Conservation (phyloP, 2,329 filamentous ascomycete species). For the Penicillium sp. region DNA sequence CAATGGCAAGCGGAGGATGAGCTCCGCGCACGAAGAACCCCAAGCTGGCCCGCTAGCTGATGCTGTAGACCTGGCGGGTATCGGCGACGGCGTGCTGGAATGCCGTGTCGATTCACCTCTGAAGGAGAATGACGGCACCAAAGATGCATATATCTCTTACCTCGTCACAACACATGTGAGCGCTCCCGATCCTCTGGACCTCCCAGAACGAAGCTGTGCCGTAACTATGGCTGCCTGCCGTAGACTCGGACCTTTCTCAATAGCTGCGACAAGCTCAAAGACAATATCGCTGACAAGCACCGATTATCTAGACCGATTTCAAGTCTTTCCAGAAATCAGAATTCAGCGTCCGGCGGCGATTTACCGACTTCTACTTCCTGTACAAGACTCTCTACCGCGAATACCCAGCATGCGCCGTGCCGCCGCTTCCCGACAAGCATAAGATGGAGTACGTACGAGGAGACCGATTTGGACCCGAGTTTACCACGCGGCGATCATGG, state of each 20-base stretch:
- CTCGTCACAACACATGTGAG: slow-evolving; percentile 84
- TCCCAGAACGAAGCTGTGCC: not conserved
- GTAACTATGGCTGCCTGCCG: slow-evolving; percentile 21
- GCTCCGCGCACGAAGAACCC: slow-evolving; percentile 47
- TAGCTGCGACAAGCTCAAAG: not conserved
- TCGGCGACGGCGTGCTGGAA: slow-evolving; percentile 73
- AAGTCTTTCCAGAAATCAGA: slow-evolving; percentile 83
- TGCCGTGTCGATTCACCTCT: slow-evolving; percentile 80
- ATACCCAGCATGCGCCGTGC: slow-evolving; percentile 88
- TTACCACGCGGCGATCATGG: slow-evolving; percentile 83
- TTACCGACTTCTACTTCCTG: slow-evolving; percentile 96
- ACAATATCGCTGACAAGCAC: slow-evolving; percentile 17
- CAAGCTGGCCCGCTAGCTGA: slow-evolving; percentile 56
- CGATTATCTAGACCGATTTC: slow-evolving; percentile 75
- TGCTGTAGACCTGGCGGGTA: slow-evolving; percentile 63
- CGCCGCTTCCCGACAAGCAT: slow-evolving; percentile 95
- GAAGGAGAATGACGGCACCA: slow-evolving; percentile 95
- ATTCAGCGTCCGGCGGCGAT: slow-evolving; percentile 81
- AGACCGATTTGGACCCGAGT: slow-evolving; percentile 91
- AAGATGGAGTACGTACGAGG: slow-evolving; percentile 98
- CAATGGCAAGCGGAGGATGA: slow-evolving; percentile 54
- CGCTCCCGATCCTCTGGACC: slow-evolving; percentile 16
- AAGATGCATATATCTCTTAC: slow-evolving; percentile 96
- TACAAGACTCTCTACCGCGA: slow-evolving; percentile 87
- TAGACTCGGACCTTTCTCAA: not conserved